Conservation (phyloP, 2,329 filamentous ascomycete species). For the Colletotrichum truncatum region DNA sequence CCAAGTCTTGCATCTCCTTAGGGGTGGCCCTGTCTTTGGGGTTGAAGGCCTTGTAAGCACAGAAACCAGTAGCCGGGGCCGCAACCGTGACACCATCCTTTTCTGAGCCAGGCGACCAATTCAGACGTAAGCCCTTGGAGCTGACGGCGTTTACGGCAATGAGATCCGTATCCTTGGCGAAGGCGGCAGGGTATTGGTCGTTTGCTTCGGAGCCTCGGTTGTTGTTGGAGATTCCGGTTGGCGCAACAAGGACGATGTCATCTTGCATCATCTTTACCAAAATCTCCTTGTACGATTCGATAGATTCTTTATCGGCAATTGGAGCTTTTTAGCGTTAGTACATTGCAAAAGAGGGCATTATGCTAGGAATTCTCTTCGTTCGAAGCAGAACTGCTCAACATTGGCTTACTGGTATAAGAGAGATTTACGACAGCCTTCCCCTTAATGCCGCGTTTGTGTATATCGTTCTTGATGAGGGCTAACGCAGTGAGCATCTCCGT, state of each 20-base stretch:
- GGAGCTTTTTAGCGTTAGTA: not conserved
- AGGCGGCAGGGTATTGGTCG: not conserved
- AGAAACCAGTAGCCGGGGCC: not conserved
- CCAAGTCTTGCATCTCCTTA: not conserved
- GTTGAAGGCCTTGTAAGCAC: not conserved
- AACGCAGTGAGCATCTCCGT: not conserved
- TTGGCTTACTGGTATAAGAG: not conserved
- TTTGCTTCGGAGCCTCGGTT: not conserved
- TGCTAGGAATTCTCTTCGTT: not conserved
- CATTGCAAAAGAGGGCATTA: not conserved
- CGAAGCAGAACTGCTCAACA: too few relatives aligned
- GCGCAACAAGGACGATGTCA: not conserved
- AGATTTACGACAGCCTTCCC: not conserved
- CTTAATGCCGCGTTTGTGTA: not conserved
- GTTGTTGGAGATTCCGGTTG: not conserved
- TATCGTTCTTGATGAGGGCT: not conserved
- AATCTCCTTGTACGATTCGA: not conserved
- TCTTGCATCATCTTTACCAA: not conserved
- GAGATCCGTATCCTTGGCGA: not conserved
- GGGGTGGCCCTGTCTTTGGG: not conserved
- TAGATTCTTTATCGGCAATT: not conserved
- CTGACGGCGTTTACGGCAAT: not conserved
- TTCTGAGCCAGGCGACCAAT: not conserved
- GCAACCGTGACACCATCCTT: not conserved
- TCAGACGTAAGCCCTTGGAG: not conserved